These are phyloP conservation scores for Linnemannia zychae DNA, from an alignment of 192 early-diverging fungal species.

Conservation along the genomic window DNA sequence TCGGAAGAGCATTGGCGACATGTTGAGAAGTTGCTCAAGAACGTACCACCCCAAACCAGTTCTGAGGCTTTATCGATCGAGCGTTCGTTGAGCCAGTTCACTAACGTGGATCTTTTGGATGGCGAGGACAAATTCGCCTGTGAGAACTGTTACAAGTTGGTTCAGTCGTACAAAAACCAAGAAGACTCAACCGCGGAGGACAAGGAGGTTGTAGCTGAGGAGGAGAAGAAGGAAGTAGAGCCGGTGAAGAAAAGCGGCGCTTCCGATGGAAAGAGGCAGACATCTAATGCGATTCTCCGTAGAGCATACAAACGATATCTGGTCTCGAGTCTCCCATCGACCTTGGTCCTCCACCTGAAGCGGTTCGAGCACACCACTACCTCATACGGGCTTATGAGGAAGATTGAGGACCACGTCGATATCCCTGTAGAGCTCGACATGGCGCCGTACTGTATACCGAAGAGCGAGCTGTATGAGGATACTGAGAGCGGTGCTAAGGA, in stretches of 20 bases:
- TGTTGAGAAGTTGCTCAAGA: conserved; percentile 45
- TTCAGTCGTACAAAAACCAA: conserved; percentile 12
- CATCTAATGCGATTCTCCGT: conserved; percentile 36
- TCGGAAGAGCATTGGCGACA: conserved; percentile 31
- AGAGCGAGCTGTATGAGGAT: conserved; percentile 33
- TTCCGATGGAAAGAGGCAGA: not conserved
- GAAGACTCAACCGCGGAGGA: not conserved
- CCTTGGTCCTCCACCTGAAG: conserved; percentile 59
- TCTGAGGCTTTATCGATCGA: conserved; percentile 35
- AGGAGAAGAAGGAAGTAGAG: not conserved
- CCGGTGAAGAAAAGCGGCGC: not conserved
- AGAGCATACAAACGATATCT: conserved; percentile 59
- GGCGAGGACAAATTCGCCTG: conserved; percentile 74
- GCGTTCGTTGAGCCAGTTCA: conserved; percentile 65
- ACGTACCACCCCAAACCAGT: conserved; percentile 7
- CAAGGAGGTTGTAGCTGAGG: not conserved
- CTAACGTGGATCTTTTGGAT: conserved; percentile 72
- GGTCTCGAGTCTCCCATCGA: conserved; percentile 50
- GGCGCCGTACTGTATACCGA: conserved; percentile 44
- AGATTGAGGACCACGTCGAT: conserved; percentile 57
- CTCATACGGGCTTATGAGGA: conserved; percentile 38
- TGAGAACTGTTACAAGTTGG: conserved; percentile 70
- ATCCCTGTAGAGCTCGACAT: conserved; percentile 56
- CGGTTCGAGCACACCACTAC: conserved; percentile 56
- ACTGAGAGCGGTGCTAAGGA: conserved; percentile 13